Conservation (phyloP, 305 asterid genomes). For the Caryopteris hybrid region DNA sequence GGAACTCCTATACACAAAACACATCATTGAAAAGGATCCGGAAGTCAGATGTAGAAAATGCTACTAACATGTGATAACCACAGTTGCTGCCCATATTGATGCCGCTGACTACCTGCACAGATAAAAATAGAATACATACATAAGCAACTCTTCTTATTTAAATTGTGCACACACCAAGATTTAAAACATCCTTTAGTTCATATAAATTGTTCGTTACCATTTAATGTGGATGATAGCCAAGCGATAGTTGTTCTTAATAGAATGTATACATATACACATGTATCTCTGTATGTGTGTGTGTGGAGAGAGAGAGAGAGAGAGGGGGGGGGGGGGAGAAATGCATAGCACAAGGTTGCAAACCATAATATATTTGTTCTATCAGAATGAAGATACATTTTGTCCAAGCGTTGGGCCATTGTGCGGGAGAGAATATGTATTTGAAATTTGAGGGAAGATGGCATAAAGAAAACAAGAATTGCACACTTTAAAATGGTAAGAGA, state of each 20-base stretch:
- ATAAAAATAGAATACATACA: slow-evolving; percentile 14
- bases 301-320: background rate
- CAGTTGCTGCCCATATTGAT: slow-evolving; percentile 87
- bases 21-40: slow-evolving; percentile 5
- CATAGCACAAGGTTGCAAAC: background rate
- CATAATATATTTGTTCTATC: background rate
- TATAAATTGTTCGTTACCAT: slow-evolving; percentile 1
- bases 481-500: background rate
- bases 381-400: background rate
- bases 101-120: slow-evolving; percentile 82
- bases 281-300: background rate
- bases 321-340: background rate
- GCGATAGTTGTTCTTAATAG: background rate
- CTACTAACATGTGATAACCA: slow-evolving; percentile 72
- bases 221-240: slow-evolving; percentile 9
- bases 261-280: background rate
- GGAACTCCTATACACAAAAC: slow-evolving; percentile 1
- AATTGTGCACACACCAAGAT: background rate
- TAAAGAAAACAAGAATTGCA: background rate
- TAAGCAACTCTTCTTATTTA: slow-evolving; percentile 9
- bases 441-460: background rate
- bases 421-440: slow-evolving; percentile 4
- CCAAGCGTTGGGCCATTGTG: background rate
- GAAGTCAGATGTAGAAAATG: slow-evolving; percentile 19
- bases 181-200: background rate